phyloP scores from a whole-genome alignment of 148 eudicot species.

The Arbutus unedo region DNA sequence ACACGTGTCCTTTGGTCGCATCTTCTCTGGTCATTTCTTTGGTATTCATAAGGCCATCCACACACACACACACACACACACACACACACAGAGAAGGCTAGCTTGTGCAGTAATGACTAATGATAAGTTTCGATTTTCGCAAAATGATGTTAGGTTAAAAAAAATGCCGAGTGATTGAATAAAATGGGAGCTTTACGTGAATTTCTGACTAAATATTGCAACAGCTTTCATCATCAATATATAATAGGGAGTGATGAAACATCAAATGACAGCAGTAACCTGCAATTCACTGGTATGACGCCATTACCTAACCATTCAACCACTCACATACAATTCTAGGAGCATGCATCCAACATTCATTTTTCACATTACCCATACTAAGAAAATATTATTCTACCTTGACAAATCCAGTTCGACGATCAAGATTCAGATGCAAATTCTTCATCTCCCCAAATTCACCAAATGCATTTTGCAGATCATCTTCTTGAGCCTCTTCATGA shows the following conservation, averaged over 20 bases:
- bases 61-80: background rate
- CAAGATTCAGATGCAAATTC: conserved; percentile 90
- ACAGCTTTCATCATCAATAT: background rate
- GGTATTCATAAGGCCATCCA: background rate
- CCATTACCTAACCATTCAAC: background rate
- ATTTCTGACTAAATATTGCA: background rate
- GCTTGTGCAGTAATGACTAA: background rate
- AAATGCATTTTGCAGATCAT: conserved; percentile 71
- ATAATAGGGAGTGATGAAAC: background rate
- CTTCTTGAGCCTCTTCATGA: conserved; percentile 93
- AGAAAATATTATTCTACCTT: conserved; percentile 43
- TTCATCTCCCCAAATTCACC: conserved; percentile 80
- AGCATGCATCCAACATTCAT: background rate
- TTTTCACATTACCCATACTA: background rate
- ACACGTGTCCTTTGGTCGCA: background rate
- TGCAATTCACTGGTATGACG: background rate
- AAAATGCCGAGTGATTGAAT: background rate
- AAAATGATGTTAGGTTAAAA: background rate
- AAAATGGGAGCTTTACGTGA: background rate
- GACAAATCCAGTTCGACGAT: conserved; percentile 93
- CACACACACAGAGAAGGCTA: background rate
- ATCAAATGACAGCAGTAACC: background rate
- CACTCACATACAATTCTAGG: background rate
- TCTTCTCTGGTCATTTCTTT: background rate
- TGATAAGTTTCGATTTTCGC: background rate